Evolutionary conservation across 495 filamentous ascomycete genomes (phyloP), one percentile per base, ranked within the genome.

Genomic region (Aspergillus mulundensis): DNA sequence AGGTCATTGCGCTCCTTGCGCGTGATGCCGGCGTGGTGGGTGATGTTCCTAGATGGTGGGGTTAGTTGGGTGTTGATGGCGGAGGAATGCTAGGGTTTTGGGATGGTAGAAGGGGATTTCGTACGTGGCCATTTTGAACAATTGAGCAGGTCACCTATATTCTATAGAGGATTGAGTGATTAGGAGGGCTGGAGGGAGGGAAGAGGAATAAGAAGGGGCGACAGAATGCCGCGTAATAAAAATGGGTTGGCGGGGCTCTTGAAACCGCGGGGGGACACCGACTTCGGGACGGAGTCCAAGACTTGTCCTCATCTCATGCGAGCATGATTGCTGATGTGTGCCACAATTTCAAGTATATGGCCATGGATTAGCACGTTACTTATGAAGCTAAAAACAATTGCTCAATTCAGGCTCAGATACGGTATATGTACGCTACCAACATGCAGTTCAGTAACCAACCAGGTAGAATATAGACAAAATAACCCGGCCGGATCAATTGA

Each of bases 21-120:
- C 48, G 90, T 89, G 63, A 98, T 85, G 64, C 87, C 89, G 63
- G 90, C 82, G 81, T 98, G 94, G 91, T 89, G 97, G 75, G 94
- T 97, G 72, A 98, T 96, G 83, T 98, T 98, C 60, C 94, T 98
- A 70, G 15, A 42, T 8, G 24, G 16, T 36, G 32, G 23, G 23
- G 12, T 45, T 40, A 16, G 45, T 12, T 48, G 25, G 16, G 18
- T 15, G 1, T n/a, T n/a, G n/a, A n/a, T n/a, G n/a, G n/a, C n/a
- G 28, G 6, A 3, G 28, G 41, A 8, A 28, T 44, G 41, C n/a
- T n/a, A n/a, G n/a, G 41, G 30, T 30, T 16, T 30, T 7, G 45
- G 46, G 36, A 32, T 25, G 18, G 19, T n/a, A n/a, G 21, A 8
- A 7, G 57, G 32, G 44, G 54, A 53, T 52, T 19, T 71, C 75